Base-by-base conservation (phyloP, 2,329 filamentous ascomycete species). In the Mycosphaerella arachidis region DNA sequence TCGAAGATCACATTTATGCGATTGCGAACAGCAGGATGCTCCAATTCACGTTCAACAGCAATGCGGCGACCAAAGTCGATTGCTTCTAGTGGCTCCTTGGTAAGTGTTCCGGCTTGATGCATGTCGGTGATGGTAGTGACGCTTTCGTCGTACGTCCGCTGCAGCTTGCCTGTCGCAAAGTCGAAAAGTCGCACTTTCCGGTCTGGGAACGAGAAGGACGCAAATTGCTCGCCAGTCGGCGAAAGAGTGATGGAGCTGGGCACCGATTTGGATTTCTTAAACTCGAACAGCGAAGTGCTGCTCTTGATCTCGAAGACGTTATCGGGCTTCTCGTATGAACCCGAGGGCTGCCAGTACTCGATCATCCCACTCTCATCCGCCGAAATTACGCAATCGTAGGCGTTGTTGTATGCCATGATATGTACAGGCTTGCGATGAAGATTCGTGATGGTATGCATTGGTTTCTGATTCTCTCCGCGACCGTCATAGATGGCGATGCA, bases 141-240 rank as follows among this genome's bases (percentile, higher is more conserved):
- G 4, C 93, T 97, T 73, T 99, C 94, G 69, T 99, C 95, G 70
- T 99, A 99, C 1, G 91, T 94, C 40, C 93, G 86, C 69, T 93
- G 87, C 4, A 99, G 82, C 75, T 96, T 97, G 10, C 86, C 94
- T 0, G 90, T 87, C 1, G 86, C 84, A 71, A 99, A 99, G 69
- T 99, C 92, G 72, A 99, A 99, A 18, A 99, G 78, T 29, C 94
- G 88, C 52, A 99, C 86, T 74, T 96, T 95, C 58, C 94, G 86
- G 74, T 99, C 94, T 0, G 94, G 95, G 67, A 97, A 87, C 0
- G 94, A 99, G 67, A 94, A 87, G 0, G 91, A 89, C 1, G 89
- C 91, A 71, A 99, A 94, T 61, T 92, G 90, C 59, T 89, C 84
- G 5, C 93, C 92, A 0, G 88, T 88, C 0, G 92, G 92, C 0